Conservation (phyloP, 2,329 filamentous ascomycete genomes). For the Penicillium rolfsii region DNA sequence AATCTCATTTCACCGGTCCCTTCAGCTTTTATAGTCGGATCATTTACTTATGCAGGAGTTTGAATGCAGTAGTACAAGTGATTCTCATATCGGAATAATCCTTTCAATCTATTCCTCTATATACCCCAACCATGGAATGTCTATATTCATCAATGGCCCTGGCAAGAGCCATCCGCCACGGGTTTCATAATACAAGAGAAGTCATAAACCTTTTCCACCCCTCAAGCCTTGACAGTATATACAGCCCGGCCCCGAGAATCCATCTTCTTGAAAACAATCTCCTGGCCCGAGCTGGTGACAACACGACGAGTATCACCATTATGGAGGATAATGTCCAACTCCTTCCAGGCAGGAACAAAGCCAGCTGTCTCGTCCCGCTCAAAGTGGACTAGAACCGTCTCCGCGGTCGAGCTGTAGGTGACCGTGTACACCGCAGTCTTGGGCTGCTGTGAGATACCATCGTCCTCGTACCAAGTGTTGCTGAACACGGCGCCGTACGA, state of each 20-base stretch:
- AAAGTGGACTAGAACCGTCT: conserved; percentile 51
- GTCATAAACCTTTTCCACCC: neutral
- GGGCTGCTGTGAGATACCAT: conserved; percentile 55
- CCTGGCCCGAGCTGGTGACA: conserved; percentile 36
- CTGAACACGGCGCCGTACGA: conserved; percentile 44
- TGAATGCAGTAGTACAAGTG: neutral
- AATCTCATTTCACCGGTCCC: neutral
- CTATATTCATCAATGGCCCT: conserved; percentile 12
- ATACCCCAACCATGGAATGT: neutral
- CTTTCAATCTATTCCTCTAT: conserved; percentile 10
- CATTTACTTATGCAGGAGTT: neutral
- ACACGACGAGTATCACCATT: conserved; percentile 53
- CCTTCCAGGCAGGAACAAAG: conserved; percentile 56
- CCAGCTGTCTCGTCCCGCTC: conserved; percentile 42
- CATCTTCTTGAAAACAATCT: conserved; percentile 34
- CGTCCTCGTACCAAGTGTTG: conserved; percentile 60
- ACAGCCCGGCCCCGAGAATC: conserved; percentile 35
- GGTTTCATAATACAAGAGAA: neutral
- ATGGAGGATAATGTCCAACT: conserved; percentile 56
- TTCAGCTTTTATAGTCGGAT: neutral
- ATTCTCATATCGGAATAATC: neutral
- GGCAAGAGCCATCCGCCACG: neutral
- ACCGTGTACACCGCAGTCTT: conserved; percentile 50
- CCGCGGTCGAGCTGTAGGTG: conserved; percentile 49
- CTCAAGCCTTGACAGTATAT: conserved; percentile 35